Evolutionary conservation across 75 land plant species (phyloP), one percentile per base, ranked within the genome.

Genomic region (Isoetes taiwanensis): DNA sequence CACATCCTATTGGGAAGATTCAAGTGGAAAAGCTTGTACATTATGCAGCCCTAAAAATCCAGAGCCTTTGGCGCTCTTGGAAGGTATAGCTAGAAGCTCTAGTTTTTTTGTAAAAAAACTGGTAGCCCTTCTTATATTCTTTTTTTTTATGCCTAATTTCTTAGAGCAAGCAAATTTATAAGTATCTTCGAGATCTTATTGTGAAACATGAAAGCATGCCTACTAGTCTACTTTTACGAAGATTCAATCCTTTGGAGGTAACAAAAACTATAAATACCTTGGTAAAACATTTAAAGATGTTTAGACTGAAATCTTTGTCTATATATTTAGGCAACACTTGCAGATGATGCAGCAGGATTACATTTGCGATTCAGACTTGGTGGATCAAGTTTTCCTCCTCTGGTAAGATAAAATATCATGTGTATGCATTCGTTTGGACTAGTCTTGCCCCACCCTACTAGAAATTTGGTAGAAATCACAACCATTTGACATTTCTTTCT

Each of bases 371-470:
- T 46, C 16, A 6, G 50, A 23, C 50, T 46, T n/a, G 50, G 50
- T 46, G 50, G 50, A 46, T 19, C n/a, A 5, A 46, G 12, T 6
- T 46, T 46, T 46, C 50, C 50, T 16, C 50, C 50, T 46, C 23
- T 16, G 50, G 50, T 46, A 23, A 46, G 50, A 19, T 46, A n/a
- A n/a, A n/a, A n/a, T n/a, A n/a, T n/a, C n/a, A n/a, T n/a, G n/a
- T n/a, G n/a, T n/a, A n/a, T n/a, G n/a, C n/a, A n/a, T n/a, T n/a
- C n/a, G n/a, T n/a, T n/a, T n/a, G n/a, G n/a, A n/a, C n/a, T n/a
- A n/a, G n/a, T n/a, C n/a, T n/a, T n/a, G n/a, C n/a, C n/a, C n/a
- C n/a, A n/a, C n/a, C n/a, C n/a, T n/a, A n/a, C n/a, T n/a, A n/a
- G n/a, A n/a, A n/a, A n/a, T n/a, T n/a, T n/a, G n/a, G n/a, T n/a